Evolutionary conservation across 2,329 filamentous ascomycete species (phyloP).

Genomic region (Dactylellina parvicollis): DNA sequence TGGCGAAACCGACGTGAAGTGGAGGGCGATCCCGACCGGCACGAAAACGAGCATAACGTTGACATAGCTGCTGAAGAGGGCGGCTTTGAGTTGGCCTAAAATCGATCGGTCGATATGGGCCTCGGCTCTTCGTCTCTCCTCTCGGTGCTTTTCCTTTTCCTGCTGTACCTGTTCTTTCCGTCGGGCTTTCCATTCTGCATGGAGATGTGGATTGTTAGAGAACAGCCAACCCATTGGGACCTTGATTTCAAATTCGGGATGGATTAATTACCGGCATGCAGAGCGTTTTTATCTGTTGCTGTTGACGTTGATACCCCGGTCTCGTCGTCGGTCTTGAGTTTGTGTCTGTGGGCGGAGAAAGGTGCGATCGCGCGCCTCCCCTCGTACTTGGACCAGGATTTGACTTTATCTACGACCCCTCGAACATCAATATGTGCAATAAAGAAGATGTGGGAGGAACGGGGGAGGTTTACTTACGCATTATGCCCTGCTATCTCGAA

Average conservation of each 20-base stretch:
- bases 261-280: constrained; percentile 30
- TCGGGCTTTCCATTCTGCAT: constrained; percentile 46
- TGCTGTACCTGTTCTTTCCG: constrained; percentile 24
- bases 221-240: too few relatives aligned
- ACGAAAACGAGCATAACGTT: constrained; percentile 82
- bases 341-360: constrained; percentile 43
- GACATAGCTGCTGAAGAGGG: constrained; percentile 83
- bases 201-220: too few relatives aligned
- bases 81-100: constrained; percentile 75
- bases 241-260: too few relatives aligned
- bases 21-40: constrained; percentile 79
- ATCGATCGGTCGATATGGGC: constrained; percentile 66
- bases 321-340: constrained; percentile 25
- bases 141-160: constrained; percentile 32
- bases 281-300: constrained; percentile 11
- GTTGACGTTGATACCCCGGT: constrained; percentile 30
- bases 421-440: neutral
- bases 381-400: constrained; percentile 49
- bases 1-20: constrained; percentile 67
- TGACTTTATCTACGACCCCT: constrained; percentile 33
- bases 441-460: neutral
- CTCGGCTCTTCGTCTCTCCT: constrained; percentile 33
- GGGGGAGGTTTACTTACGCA: constrained; percentile 13
- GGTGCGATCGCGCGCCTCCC: constrained; percentile 36
- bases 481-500: neutral